Evolutionary conservation across 495 filamentous ascomycete species (phyloP), one percentile per base, ranked within the genome.

Genomic region (Hapsidospora chrysogenum): DNA sequence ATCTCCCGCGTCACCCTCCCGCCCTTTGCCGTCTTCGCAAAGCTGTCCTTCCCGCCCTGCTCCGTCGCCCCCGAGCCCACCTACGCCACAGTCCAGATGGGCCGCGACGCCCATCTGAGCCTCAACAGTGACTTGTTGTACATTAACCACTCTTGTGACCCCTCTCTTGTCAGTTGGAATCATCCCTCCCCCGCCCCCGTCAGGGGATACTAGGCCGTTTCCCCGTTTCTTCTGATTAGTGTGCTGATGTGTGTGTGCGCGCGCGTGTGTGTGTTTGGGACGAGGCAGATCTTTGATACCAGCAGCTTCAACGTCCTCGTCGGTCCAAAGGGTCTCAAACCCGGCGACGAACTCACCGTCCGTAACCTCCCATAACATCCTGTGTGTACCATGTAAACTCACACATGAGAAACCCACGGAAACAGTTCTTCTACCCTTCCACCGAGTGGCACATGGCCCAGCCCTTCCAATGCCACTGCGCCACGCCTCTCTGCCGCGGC

Each of bases 381-480:
- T n/a, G 28, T 22, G 1, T 9, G 10, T 3, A 2, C 19, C 17
- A 21, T 19, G 11, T 26, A 6, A 26, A 11, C 6, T 21, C 21
- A 34, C 17, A 3, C 16, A 9, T 2, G 6, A 7, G 20, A 13
- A 3, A 17, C 16, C 21, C 35, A 40, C 29, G 29, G 29, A 32
- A 13, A 34, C 40, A 54, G 37, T 83, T 80, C 62, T 85, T 85
- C 58, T 85, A 85, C 48, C 79, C 79, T 5, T 76, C 68, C 36
- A 76, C 76, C 3, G 79, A 85, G 53, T 85, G 75, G 74, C 46
- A 65, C 38, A 83, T 83, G 78, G 71, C 71, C 29, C 76, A 83
- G 55, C 58, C 72, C 13, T 85, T 85, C 44, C 56, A 70, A 39
- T 85, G 79, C 47, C 56, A 51, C 25, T 85, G 79, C 49, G 65